Conservation (phyloP, 2,329 filamentous ascomycete genomes). For the Fusarium sp. region DNA sequence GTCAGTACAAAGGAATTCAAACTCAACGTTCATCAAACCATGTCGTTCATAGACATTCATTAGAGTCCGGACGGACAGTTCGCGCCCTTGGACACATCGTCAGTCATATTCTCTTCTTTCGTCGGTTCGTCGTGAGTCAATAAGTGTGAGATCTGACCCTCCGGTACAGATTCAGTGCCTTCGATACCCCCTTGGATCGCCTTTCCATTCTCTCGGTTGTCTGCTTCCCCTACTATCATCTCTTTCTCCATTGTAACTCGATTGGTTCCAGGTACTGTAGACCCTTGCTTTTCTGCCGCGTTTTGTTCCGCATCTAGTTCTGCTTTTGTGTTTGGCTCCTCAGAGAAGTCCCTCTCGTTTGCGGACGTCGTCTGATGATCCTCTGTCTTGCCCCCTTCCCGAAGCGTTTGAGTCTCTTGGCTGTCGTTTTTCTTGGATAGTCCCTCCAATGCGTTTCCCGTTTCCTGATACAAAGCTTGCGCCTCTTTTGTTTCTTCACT, state of each 20-base stretch:
- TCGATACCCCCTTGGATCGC: neutral
- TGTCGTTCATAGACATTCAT: constrained; percentile 28
- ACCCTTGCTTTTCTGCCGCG: constrained; percentile 35
- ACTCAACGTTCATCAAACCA: constrained; percentile 18
- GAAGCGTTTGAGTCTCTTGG: neutral
- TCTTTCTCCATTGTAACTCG: constrained; percentile 23
- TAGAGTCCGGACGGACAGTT: constrained; percentile 14
- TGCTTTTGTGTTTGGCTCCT: constrained; percentile 11
- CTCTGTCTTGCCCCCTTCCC: constrained; percentile 8
- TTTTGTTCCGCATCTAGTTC: constrained; percentile 19
- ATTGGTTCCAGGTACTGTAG: constrained; percentile 40
- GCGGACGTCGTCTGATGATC: neutral
- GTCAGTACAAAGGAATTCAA: constrained; percentile 21
- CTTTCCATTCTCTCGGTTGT: neutral
- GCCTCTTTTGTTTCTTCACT: constrained; percentile 18
- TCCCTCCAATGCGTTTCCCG: constrained; percentile 2
- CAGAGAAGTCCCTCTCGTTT: neutral
- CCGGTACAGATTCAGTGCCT: constrained; percentile 1
- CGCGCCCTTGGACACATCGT: constrained; percentile 29
- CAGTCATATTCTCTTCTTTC: constrained; percentile 32
- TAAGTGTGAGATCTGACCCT: constrained; percentile 19
- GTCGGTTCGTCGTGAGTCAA: constrained; percentile 32
- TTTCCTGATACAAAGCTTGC: constrained; percentile 7
- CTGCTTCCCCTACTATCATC: neutral
- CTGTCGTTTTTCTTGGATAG: constrained; percentile 6